Evolutionary conservation across 2,329 filamentous ascomycete species (phyloP), one percentile per base, ranked within the genome.

Genomic region (Fusarium sarcochroum): DNA sequence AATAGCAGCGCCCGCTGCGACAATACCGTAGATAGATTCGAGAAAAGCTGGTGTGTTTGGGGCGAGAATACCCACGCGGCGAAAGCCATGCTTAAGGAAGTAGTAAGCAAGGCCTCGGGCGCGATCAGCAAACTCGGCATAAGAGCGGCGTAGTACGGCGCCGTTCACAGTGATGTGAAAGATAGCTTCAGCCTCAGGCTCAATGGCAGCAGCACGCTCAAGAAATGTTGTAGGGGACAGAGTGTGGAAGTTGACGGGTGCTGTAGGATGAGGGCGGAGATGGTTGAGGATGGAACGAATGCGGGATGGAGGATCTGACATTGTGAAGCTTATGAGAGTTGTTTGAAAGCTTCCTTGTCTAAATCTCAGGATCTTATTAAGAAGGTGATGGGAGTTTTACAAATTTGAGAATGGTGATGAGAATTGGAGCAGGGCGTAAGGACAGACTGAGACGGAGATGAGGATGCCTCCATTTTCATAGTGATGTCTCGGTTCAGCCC

Each of bases 31-130:
- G 65, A 97, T 93, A 8, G 90, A 88, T 80, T 98, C 95, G 27
- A 99, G 84, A 74, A 98, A 98, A 0, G 94, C 94, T 0, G 96
- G 96, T 1, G 96, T 99, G 77, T 99, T 99, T 5, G 96, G 93
- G 10, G 90, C 90, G 13, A 99, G 84, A 47, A 99, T 90, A 8
- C 96, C 96, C 7, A 98, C 91, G 62, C 92, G 87, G 74, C 89
- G 91, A 75, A 89, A 89, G 6, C 87, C 86, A 75, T 92, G 88
- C 78, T 92, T 93, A 71, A 87, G 87, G 58, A 99, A 78, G 77
- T 91, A 98, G 80, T 97, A 98, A 15, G 94, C 94, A 18, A 99
- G 83, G 1, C 95, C 96, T 41, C 93, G 84, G 5, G 94, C 93
- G 42, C 96, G 92, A 75, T 97, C 93, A 17, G 96, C 92, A 61